Evolutionary conservation across 148 eudicot species (phyloP).

Genomic region (Rheum nobile): DNA sequence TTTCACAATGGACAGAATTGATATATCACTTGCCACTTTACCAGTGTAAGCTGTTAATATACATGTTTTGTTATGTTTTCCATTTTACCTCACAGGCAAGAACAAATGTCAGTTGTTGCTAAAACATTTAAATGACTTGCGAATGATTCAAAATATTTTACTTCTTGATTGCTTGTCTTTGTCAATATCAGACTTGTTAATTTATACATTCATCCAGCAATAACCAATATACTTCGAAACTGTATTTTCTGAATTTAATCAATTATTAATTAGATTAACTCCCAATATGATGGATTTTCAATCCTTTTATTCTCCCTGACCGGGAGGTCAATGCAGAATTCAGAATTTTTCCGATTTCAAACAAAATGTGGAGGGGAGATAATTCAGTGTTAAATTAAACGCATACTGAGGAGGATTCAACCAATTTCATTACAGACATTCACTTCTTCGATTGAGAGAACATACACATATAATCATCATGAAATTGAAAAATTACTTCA

Average conservation of each 20-base stretch:
- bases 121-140: background rate
- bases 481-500: background rate
- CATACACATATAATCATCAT: background rate
- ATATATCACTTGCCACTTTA: background rate
- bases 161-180: background rate
- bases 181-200: background rate
- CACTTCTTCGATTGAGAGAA: background rate
- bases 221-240: background rate
- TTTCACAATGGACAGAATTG: background rate
- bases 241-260: background rate
- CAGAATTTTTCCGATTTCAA: background rate
- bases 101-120: background rate
- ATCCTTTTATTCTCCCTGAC: background rate
- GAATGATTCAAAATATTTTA: background rate
- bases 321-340: background rate
- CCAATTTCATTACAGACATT: background rate
- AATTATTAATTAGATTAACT: background rate
- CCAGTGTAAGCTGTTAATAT: background rate
- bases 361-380: background rate
- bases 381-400: background rate
- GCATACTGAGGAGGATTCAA: too few relatives aligned
- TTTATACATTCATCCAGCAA: background rate
- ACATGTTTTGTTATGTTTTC: background rate
- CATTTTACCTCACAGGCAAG: background rate
- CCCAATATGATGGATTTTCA: background rate